Evolutionary conservation across 2,329 filamentous ascomycete species (phyloP), one percentile per base, ranked within the genome.

Genomic region (Aspergillus pseudonomiae): DNA sequence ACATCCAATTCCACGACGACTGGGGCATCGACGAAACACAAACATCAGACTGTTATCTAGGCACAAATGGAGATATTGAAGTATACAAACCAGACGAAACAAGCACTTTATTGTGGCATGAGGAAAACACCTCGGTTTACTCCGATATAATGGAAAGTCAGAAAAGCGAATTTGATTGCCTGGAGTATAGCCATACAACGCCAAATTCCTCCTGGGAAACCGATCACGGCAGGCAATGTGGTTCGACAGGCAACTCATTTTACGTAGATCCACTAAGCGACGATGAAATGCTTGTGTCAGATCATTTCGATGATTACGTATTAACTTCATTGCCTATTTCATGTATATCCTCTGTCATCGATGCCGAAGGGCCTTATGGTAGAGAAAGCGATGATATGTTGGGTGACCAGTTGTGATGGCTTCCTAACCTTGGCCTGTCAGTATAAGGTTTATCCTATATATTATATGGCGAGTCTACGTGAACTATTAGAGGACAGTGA

Each of bases 331-430:
- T 34, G 6, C 45, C 50, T 26, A n/a, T 39, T 57, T 53, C 54
- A 19, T 10, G 16, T 55, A 26, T 43, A 28, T 24, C 41, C 7
- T n/a, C 48, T 30, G 14, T 34, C 28, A 9, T 30, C 41, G 12
- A n/a, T 5, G 7, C 36, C 26, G 43, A 54, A 10, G n/a, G 21
- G 32, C 6, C 52, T 12, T 36, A 12, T 26, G 41, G 26, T 12
- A 41, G 50, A 57, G 32, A 50, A 6, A 43, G 55, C 2, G 45
- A 55, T 32, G 43, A 65, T 63, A 66, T 63, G 55, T 24, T 68
- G 12, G 65, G 64, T 30, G 50, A 61, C 24, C 11, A 61, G 7
- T 30, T 45, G 14, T 59, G 61, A 45, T 16, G 14, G 4, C 34
- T 14, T 52, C 2, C 16, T 50, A 30, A 9, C 48, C n/a, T 32